These are phyloP conservation scores for Micractinium sp. DNA, from an alignment of 139 green algal species.

Conservation along the genomic window DNA sequence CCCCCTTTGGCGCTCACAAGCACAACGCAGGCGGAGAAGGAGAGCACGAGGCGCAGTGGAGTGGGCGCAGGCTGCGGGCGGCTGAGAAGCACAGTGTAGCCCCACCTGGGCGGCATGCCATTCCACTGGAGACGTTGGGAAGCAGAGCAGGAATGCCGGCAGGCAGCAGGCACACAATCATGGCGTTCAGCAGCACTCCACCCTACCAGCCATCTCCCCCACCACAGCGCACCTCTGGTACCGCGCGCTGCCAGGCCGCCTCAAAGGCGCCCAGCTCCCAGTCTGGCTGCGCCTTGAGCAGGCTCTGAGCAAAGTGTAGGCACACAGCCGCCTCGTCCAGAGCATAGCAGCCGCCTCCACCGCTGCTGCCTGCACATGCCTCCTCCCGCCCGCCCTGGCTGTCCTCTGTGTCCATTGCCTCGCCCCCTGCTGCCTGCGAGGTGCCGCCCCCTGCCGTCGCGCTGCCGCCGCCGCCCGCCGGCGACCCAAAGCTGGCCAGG, in stretches of 20 bases:
- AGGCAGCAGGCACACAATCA: too few relatives aligned
- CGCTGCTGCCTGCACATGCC: not conserved
- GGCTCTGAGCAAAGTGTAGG: conserved; percentile 31
- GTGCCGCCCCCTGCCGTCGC: not conserved
- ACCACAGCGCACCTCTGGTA: conserved; percentile 26
- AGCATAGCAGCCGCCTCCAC: not conserved
- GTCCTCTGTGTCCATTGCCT: not conserved
- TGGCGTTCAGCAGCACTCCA: too few relatives aligned
- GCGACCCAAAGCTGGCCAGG: conserved; percentile 51
- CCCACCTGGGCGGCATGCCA: not conserved
- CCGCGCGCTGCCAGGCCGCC: conserved; percentile 21
- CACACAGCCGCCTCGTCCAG: conserved; percentile 37
- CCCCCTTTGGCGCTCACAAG: too few relatives aligned
- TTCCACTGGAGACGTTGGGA: too few relatives aligned
- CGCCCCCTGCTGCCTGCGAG: too few relatives aligned
- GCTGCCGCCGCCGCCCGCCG: not conserved
- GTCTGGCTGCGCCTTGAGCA: conserved; percentile 23
- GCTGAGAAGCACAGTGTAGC: too few relatives aligned
- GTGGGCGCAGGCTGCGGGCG: too few relatives aligned
- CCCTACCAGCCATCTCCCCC: not conserved
- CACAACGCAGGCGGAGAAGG: too few relatives aligned
- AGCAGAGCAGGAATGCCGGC: too few relatives aligned
- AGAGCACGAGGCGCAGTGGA: too few relatives aligned
- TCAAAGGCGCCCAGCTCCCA: conserved; percentile 42
- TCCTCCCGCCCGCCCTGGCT: not conserved